Percentiles rank a stretch among this genome's conserved stretches.
phyloP scores from a whole-genome alignment of 345 rosid genomes.

The Schrenkiella parvula region DNA sequence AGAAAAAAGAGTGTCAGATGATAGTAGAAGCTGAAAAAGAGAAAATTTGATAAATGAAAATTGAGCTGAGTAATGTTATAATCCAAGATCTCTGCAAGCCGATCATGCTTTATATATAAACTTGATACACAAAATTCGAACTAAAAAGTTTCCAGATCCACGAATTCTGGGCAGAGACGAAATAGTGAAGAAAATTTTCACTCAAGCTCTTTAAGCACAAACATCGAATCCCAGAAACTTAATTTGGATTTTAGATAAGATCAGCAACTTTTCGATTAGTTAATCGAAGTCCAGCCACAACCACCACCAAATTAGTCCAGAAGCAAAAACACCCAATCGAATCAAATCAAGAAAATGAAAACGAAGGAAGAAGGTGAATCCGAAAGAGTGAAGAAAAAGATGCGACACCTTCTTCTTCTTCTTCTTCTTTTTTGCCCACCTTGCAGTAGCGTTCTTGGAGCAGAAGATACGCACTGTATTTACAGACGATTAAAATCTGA shows the following conservation, averaged over 20 bases:
- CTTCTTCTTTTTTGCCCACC: not conserved
- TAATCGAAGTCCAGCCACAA: constrained; percentile 24
- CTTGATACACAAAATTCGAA: not conserved
- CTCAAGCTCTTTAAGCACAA: not conserved
- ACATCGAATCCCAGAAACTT: not conserved
- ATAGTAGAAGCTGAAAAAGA: not conserved
- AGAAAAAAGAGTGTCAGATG: not conserved
- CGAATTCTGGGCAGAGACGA: constrained; percentile 6
- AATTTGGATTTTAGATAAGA: constrained; percentile 18
- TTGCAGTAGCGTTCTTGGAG: constrained; percentile 36
- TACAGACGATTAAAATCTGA: constrained; percentile 26
- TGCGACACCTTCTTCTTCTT: not conserved
- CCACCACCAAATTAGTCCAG: constrained; percentile 29
- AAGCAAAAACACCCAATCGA: not conserved
- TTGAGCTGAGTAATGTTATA: not conserved
- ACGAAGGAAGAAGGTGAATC: not conserved
- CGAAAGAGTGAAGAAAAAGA: not conserved
- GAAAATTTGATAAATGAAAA: not conserved
- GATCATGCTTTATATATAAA: not conserved
- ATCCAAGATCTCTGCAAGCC: not conserved
- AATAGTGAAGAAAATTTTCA: not conserved
- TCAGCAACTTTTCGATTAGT: constrained; percentile 11
- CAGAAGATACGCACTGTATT: constrained; percentile 18
- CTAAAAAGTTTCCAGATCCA: constrained; percentile 42
- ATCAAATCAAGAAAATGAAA: constrained; percentile 22